phyloP scores from a whole-genome alignment of 768 basidiomycete species.

The Tylopilus intermedius region DNA sequence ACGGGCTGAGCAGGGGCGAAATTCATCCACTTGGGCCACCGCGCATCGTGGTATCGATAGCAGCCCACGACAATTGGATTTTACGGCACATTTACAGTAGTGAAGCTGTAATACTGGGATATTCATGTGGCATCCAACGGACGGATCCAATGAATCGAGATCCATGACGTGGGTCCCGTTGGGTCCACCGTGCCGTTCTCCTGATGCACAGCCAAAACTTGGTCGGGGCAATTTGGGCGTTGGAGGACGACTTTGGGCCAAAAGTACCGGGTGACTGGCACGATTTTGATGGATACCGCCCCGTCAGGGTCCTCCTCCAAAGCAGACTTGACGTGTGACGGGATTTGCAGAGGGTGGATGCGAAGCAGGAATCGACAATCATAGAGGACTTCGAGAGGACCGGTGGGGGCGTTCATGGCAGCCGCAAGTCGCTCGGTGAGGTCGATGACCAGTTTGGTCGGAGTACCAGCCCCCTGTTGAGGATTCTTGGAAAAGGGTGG shows the following conservation, averaged over 20 bases:
- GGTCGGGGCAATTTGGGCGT: slow-evolving; percentile 16
- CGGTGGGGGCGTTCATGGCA: slow-evolving; percentile 13
- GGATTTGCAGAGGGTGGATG: slow-evolving; percentile 43
- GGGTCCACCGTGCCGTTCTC: slow-evolving; percentile 4
- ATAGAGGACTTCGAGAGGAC: slow-evolving; percentile 43
- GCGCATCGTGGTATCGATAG: background rate
- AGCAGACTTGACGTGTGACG: slow-evolving; percentile 30
- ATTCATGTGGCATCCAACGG: slow-evolving; percentile 29
- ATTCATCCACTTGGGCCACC: background rate
- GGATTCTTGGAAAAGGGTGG: slow-evolving; percentile 41
- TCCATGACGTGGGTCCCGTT: slow-evolving; percentile 35
- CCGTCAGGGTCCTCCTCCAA: slow-evolving; percentile 19
- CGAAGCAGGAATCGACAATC: slow-evolving; percentile 61
- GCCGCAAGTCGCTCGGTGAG: slow-evolving; percentile 32
- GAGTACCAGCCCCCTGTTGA: slow-evolving; percentile 20
- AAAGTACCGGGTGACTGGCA: slow-evolving; percentile 41
- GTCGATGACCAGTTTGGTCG: slow-evolving; percentile 36
- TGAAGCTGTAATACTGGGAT: background rate
- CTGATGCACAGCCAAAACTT: slow-evolving; percentile 19
- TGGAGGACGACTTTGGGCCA: slow-evolving; percentile 43
- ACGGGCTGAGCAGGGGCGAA: background rate
- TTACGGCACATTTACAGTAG: background rate
- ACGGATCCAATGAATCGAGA: slow-evolving; percentile 40
- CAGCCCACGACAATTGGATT: background rate
- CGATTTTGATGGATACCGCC: slow-evolving; percentile 31